Base-by-base conservation (phyloP, 108 stramenopile species). In the Nitzschia sp. region DNA sequence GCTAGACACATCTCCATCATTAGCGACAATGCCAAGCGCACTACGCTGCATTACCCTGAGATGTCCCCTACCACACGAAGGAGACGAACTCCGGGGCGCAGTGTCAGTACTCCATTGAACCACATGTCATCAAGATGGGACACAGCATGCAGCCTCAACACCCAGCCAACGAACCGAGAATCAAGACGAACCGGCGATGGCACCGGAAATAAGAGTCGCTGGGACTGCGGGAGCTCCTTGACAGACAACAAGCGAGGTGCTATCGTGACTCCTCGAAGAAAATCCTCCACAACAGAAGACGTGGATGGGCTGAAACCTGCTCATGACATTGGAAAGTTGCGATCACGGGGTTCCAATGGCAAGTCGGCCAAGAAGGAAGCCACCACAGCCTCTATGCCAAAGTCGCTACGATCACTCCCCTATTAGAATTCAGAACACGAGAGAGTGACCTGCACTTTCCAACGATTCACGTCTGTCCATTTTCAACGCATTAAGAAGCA, bases 81-180 rank as follows among this genome's bases (percentile, higher is more conserved):
- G 24, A 17, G 61, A 20, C 11, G 43, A 46, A 42, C 42, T 43
- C 42, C 43, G 2, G 38, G 41, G 1, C 61, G 61, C 42, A 62
- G 61, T 62, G 61, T 38, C 8, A 62, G 61, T 20, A 44, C 61
- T 1, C 61, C 61, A 44, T 62, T 62, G 43, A 46, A 62, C 40
- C 61, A 62, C 43, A 62, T 62, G 61, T 43, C 61, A 3, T 43
- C 61, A 62, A 41, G 61, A 19, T 62, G 61, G 61, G 61, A 62
- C 10, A 9, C 61, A 15, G 41, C 61, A 9, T 62, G 11, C n/a
- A 46, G 43, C 10, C 20, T 46, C 22, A 22, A 54, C 53, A 12
- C 11, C 20, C 1, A 24, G 22, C 25, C 17, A 22, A 2, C 12
- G 8, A 54, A 54, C 8, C 29, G 29, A 5, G 29, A 34, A 34